Base-by-base conservation (phyloP, 345 rosid genomes). In the Turnera subulata region DNA sequence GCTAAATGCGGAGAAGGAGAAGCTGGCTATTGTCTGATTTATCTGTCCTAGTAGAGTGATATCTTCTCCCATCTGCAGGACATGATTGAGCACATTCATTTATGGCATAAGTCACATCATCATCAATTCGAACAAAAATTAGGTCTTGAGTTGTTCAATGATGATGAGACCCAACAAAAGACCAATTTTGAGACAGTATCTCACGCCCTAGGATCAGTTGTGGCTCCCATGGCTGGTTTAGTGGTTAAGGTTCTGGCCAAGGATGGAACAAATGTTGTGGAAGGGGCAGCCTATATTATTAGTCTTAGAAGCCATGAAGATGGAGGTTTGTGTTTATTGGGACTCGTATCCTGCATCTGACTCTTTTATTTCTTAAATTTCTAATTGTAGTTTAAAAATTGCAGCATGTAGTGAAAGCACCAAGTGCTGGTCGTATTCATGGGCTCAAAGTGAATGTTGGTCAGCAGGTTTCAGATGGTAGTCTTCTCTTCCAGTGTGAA, bases 291-390 rank as follows among this genome's bases (percentile, higher is more conserved):
- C 93, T 46, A 66, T n/a, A n/a, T n/a, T 89, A 17, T 58, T 92
- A 59, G 95, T 92, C 69, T 65, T 92, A 40, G 97, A 89, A 76
- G 97, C 96, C 63, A 92, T 89, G 97, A 92, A 92, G 80, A 92
- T 92, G 97, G 98, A 92, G 98, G 97, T 86, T 56, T 37, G 79
- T 68, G 38, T 39, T 21, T 3, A 54, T 50, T 47, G 29, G 60
- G 11, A 25, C 51, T 55, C 44, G 37, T 22, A 46, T 48, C 29
- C 25, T 22, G 14, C 44, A 45, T 46, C 22, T 11, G 26, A 32
- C 45, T 0, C 8, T 55, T 65, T 17, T 17, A 32, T 48, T 43
- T 42, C 25, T 1, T 19, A 44, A 2, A 58, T 33, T 60, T 24
- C 46, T 53, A 26, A 22, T 17, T 20, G 1, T 15, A 12, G 25